A percentile compares a stretch with the other conserved stretches of the same genome.
These are phyloP conservation scores for Quercus phellos DNA, from an alignment of 331 rosid genomes.

Conservation along the genomic window DNA sequence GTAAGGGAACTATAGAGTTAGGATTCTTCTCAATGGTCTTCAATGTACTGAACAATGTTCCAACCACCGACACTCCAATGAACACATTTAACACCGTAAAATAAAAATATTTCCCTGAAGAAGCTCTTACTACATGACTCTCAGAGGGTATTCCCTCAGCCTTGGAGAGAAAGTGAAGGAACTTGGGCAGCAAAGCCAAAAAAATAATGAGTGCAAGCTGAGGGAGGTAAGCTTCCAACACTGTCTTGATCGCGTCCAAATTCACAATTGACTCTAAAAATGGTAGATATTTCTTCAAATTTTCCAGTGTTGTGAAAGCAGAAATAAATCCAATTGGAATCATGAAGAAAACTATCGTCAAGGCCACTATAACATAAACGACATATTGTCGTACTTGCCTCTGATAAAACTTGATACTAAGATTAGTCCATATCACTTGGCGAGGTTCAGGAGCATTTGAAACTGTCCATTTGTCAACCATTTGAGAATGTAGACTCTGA, in stretches of 20 bases:
- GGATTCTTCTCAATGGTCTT: slow-evolving; percentile 52
- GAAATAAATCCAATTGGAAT: slow-evolving; percentile 66
- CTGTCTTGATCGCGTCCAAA: slow-evolving; percentile 34
- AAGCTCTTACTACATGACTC: slow-evolving; percentile 78
- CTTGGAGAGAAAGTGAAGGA: slow-evolving; percentile 68
- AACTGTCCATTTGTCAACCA: slow-evolving; percentile 65
- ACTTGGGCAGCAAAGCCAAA: slow-evolving; percentile 76
- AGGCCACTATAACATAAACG: slow-evolving; percentile 63
- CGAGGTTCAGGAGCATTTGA: slow-evolving; percentile 68
- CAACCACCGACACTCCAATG: slow-evolving; percentile 73
- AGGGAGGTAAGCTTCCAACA: slow-evolving; percentile 90
- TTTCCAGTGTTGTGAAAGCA: slow-evolving; percentile 65
- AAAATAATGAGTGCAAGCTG: slow-evolving; percentile 78
- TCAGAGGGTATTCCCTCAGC: slow-evolving; percentile 73
- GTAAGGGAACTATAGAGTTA: slow-evolving; percentile 23
- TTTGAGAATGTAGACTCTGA: slow-evolving; percentile 79
- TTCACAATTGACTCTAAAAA: slow-evolving; percentile 60
- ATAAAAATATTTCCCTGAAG: slow-evolving; percentile 88
- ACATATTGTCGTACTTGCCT: slow-evolving; percentile 64
- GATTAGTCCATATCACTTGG: slow-evolving; percentile 74
- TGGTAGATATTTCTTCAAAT: slow-evolving; percentile 62
- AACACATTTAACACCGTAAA: slow-evolving; percentile 73
- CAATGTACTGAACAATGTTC: slow-evolving; percentile 59
- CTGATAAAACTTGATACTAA: slow-evolving; percentile 51
- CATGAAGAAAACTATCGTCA: slow-evolving; percentile 63